Conservation (phyloP, 2,329 filamentous ascomycete genomes). For the Monosporascus cannonballus region DNA sequence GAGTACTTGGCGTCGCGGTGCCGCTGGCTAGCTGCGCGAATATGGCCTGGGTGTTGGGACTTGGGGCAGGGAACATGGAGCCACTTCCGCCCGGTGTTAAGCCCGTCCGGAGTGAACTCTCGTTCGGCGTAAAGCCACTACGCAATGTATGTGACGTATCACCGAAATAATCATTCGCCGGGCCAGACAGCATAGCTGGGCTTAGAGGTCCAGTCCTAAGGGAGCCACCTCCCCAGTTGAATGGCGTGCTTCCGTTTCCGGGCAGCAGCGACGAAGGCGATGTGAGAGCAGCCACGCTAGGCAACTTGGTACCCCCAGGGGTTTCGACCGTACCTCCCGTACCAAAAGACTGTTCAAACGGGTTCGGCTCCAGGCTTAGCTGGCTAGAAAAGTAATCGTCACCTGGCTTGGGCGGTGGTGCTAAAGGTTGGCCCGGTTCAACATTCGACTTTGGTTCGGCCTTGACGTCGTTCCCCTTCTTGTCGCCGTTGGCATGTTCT, state of each 20-base stretch:
- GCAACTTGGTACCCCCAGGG: slow-evolving; percentile 75
- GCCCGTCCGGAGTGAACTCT: slow-evolving; percentile 86
- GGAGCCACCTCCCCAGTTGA: slow-evolving; percentile 77
- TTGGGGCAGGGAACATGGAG: slow-evolving; percentile 93
- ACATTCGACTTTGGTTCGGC: slow-evolving; percentile 46
- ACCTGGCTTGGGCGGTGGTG: slow-evolving; percentile 62
- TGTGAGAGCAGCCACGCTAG: slow-evolving; percentile 83
- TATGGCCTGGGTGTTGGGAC: slow-evolving; percentile 77
- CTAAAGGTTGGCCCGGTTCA: slow-evolving; percentile 59
- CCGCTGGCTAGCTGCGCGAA: slow-evolving; percentile 74
- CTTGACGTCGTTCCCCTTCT: slow-evolving; percentile 43
- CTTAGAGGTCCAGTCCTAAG: slow-evolving; percentile 88
- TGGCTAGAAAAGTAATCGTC: slow-evolving; percentile 65
- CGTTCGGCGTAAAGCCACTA: slow-evolving; percentile 90
- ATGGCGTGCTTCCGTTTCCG: slow-evolving; percentile 65
- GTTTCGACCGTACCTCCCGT: slow-evolving; percentile 63
- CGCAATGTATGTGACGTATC: slow-evolving; percentile 68
- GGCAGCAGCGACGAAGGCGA: slow-evolving; percentile 79
- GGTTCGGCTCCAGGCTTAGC: slow-evolving; percentile 82
- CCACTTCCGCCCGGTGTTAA: slow-evolving; percentile 91
- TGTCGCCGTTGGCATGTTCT: slow-evolving; percentile 37
- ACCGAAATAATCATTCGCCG: slow-evolving; percentile 78
- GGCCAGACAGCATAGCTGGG: slow-evolving; percentile 94
- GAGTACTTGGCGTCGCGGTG: slow-evolving; percentile 79
- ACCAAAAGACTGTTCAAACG: slow-evolving; percentile 92